Evolutionary conservation across 2,329 filamentous ascomycete genomes (phyloP).

Genomic region (Didymella exigua): DNA sequence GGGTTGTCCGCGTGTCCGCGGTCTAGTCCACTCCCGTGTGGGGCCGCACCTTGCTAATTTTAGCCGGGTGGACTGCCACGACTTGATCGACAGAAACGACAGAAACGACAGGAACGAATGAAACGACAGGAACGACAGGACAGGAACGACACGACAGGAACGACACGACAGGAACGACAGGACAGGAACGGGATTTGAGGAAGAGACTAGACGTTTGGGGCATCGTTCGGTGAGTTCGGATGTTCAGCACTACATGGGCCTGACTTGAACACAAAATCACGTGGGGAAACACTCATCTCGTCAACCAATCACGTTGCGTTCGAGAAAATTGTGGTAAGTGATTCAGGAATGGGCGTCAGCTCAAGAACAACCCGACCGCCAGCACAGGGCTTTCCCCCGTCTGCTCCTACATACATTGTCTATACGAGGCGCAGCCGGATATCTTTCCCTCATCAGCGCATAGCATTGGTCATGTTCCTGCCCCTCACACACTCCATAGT

Average conservation of each 20-base stretch:
- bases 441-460: constrained; percentile 99
- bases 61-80: neutral
- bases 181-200: too few relatives aligned
- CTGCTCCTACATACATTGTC: constrained; percentile 18
- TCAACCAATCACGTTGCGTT: neutral
- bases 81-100: neutral
- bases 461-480: constrained; percentile 50
- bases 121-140: too few relatives aligned
- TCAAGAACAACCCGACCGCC: constrained; percentile 82
- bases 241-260: too few relatives aligned
- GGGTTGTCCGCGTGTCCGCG: neutral
- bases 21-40: constrained; percentile 9
- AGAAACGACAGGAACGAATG: too few relatives aligned
- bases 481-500: constrained; percentile 7
- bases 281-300: too few relatives aligned
- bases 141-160: too few relatives aligned
- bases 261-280: too few relatives aligned
- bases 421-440: constrained; percentile 59
- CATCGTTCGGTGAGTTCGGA: too few relatives aligned
- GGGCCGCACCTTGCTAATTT: constrained; percentile 8
- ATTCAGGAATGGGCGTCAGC: constrained; percentile 68
- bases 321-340: constrained; percentile 1
- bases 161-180: too few relatives aligned
- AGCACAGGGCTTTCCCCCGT: constrained; percentile 98
- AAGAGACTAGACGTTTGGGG: too few relatives aligned